These are phyloP conservation scores for Puccinia horiana DNA, from an alignment of 1,284 basidiomycete species.

Conservation along the genomic window DNA sequence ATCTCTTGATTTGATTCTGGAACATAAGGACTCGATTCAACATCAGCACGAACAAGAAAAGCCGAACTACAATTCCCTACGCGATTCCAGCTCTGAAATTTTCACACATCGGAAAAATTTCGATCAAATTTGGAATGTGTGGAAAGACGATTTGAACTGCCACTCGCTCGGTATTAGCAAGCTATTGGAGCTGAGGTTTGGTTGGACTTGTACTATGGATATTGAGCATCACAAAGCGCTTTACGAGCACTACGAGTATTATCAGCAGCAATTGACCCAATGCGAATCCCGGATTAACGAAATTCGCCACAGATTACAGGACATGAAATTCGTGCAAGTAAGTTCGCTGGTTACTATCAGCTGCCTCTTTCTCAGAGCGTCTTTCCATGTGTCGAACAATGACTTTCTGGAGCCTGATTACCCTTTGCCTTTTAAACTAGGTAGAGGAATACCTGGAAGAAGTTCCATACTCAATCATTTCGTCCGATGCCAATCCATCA, in stretches of 20 bases:
- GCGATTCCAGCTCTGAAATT: background rate
- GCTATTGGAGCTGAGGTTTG: conserved; percentile 24
- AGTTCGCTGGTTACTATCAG: background rate
- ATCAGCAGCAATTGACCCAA: conserved; percentile 9
- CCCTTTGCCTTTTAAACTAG: background rate
- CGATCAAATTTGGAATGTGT: conserved; percentile 21
- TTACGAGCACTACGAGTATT: conserved; percentile 5
- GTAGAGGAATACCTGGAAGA: background rate
- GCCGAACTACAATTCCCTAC: background rate
- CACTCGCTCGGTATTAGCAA: conserved; percentile 16
- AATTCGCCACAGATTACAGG: conserved; percentile 5
- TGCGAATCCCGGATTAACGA: conserved; percentile 3
- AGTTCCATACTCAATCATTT: background rate
- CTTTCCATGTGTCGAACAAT: background rate
- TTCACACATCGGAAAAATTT: conserved; percentile 16
- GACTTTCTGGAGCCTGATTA: background rate
- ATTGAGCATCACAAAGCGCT: conserved; percentile 11
- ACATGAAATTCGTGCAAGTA: background rate
- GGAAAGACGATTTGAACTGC: conserved; percentile 31
- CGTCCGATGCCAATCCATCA: background rate
- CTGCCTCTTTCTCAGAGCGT: background rate
- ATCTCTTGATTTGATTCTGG: background rate
- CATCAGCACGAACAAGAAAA: conserved; percentile 25
- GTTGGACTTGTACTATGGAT: conserved; percentile 37
- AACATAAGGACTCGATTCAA: background rate